Percentiles rank a stretch among this genome's conserved stretches.
These are phyloP conservation scores for Zasmidium angulare DNA, from an alignment of 2,329 filamentous ascomycete genomes.

Conservation along the genomic window DNA sequence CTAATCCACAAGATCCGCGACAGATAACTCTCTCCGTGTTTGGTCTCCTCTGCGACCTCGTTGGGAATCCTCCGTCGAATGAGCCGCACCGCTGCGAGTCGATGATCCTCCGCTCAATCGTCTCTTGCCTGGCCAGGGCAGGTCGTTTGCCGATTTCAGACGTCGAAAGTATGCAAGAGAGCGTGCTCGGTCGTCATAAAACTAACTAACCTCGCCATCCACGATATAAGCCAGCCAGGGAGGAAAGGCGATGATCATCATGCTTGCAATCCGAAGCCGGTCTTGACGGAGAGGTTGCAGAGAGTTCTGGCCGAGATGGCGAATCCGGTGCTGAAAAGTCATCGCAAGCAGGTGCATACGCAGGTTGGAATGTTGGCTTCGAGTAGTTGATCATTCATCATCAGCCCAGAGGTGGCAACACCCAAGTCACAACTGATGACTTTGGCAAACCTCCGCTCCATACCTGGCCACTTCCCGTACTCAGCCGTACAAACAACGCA, in stretches of 20 bases:
- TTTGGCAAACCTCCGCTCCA: conserved; percentile 19
- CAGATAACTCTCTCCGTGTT: no score
- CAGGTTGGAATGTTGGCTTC: not conserved
- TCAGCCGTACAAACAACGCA: conserved; percentile 15
- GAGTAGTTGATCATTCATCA: not conserved
- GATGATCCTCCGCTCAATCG: conserved; percentile 40
- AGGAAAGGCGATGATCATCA: conserved; percentile 13
- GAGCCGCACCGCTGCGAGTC: conserved; percentile 39
- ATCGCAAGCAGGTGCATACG: not conserved
- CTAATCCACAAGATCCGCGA: no score
- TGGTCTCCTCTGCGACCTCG: conserved; percentile 7
- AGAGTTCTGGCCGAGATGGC: conserved; percentile 15
- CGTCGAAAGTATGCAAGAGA: conserved; percentile 5
- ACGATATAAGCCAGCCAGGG: conserved; percentile 15
- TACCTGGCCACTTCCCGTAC: conserved; percentile 14
- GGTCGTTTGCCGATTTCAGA: conserved; percentile 33
- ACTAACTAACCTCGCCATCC: conserved; percentile 14
- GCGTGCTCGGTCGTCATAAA: conserved; percentile 8
- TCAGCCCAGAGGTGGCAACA: conserved; percentile 10
- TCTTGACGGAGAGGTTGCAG: conserved; percentile 16
- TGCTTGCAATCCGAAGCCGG: conserved; percentile 14
- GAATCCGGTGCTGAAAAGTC: not conserved
- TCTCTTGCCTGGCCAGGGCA: conserved; percentile 36
- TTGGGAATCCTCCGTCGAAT: conserved; percentile 30
- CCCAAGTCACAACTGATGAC: conserved; percentile 18